Base-by-base conservation (phyloP, 441 rosid species). In the Populus trichocarpa region DNA sequence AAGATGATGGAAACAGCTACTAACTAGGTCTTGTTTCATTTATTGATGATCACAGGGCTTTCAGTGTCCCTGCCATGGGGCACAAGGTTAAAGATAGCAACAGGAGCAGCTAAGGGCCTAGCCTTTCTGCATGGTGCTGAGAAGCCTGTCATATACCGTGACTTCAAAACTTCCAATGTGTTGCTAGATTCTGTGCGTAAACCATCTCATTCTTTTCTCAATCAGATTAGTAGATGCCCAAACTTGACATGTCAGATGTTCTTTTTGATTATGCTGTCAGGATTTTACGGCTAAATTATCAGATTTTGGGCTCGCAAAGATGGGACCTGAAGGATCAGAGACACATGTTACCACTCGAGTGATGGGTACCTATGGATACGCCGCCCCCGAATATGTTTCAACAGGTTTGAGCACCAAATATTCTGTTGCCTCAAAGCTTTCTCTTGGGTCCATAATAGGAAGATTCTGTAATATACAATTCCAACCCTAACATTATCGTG, bases 351-450 rank as follows among this genome's bases (percentile, higher is more conserved):
- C 96, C 5, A 96, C 99, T 32, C 85, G 98, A 66, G 89, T 96
- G 72, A 94, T 96, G 97, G 99, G 98, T 0, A 96, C 99, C 33
- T 85, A 87, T 40, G 99, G 99, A 13, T 96, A 96, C 40, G 99
- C 97, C 4, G 98, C 98, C 20, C 99, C 99, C 0, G 99, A 96
- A 73, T 94, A 96, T 68, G 85, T 96, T 70, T 91, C 95, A 20
- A 91, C 99, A 84, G 99, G 99, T 72, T 80, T 23, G 42, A 38
- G 18, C 25, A 8, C 30, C 4, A 16, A 67, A 53, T 53, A 53
- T 18, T 53, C 3, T 5, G n/a, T 50, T 50, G 59, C 59, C 59
- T 50, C 59, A 16, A 50, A 50, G n/a, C n/a, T 50, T 2, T 50
- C 18, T 30, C 32, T 30, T 30, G 32, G 32, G 32, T 30, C 32